A percentile compares a stretch with the other conserved stretches of the same genome.
Evolutionary conservation across 257 asterid genomes (phyloP).

Genomic region (Paraleonurus japonicus): DNA sequence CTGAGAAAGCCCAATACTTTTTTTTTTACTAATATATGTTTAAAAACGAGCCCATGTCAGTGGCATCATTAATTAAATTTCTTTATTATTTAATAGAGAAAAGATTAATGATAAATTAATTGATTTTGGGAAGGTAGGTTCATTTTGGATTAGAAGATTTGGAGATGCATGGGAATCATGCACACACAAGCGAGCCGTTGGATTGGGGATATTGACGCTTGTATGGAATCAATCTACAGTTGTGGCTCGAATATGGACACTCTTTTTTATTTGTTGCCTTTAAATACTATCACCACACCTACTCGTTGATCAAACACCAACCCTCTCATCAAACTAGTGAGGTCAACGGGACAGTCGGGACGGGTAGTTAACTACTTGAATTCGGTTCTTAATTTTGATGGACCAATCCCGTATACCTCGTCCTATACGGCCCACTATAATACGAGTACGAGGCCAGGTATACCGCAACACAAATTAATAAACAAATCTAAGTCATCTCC

Average conservation of each 20-base stretch:
- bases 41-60: not conserved
- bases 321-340: not conserved
- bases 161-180: slow-evolving; percentile 83
- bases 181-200: slow-evolving; percentile 77
- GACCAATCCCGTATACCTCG: no score
- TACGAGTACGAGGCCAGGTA: no score
- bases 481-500: not conserved
- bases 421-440: no score
- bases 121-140: slow-evolving; percentile 56
- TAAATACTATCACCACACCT: slow-evolving; percentile 11
- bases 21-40: no score
- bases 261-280: slow-evolving; percentile 18
- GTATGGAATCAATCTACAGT: slow-evolving; percentile 80
- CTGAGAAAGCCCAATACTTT: no score
- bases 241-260: slow-evolving; percentile 72
- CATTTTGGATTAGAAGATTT: slow-evolving; percentile 69
- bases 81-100: no score
- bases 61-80: not conserved
- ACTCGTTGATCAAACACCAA: not conserved
- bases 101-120: not conserved
- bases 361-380: no score
- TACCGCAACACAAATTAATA: not conserved
- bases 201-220: slow-evolving; percentile 63
- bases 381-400: no score
- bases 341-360: no score